Base-by-base conservation (phyloP, 208 protist species). In the Acanthamoeba sp. region DNA sequence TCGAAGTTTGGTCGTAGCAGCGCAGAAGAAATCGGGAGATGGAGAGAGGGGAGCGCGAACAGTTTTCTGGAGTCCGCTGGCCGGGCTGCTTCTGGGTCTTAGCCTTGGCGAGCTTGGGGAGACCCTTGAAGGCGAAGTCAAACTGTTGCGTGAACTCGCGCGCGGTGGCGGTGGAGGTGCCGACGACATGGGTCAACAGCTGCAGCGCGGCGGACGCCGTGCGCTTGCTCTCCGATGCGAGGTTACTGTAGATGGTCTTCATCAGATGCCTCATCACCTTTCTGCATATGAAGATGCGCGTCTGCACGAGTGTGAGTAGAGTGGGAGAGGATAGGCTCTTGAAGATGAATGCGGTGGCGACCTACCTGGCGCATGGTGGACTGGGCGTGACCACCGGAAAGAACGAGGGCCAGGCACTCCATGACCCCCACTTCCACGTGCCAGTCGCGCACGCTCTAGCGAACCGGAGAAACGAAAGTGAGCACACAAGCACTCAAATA, bases 241-340 rank as follows among this genome's bases (percentile, higher is more conserved):
- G 64, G 64, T 73, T 73, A 16, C 64, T 73, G 64, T 73, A 73
- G 64, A 73, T n/a, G 34, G 27, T 73, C 64, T 73, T 73, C 64
- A 73, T 73, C 64, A 73, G 27, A n/a, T 73, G 64, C 14, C 64
- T 7, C 64, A 73, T 29, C 64, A 73, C 64, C 64, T 36, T 73
- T n/a, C 64, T 73, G 64, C 64, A 40, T 2, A 73, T 36, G n/a
- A 73, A 73, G 64, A 73, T 73, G 5, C 64, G 34, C 64, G 64
- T 38, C 64, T 73, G 64, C 42, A 48, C 42, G 42, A 48, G 10
- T 14, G 42, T 14, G 42, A 48, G 10, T 3, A 48, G 42, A 10
- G 42, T 14, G 42, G 10, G 10, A 48, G 42, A 3, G 42, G 10
- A 48, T 4, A 57, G 50, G 50, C 14, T 5, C 50, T 1, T 2